Percentiles rank a stretch among this genome's conserved stretches.
phyloP scores from a whole-genome alignment of 192 early-diverging fungal genomes.

The Linnemannia zychae region DNA sequence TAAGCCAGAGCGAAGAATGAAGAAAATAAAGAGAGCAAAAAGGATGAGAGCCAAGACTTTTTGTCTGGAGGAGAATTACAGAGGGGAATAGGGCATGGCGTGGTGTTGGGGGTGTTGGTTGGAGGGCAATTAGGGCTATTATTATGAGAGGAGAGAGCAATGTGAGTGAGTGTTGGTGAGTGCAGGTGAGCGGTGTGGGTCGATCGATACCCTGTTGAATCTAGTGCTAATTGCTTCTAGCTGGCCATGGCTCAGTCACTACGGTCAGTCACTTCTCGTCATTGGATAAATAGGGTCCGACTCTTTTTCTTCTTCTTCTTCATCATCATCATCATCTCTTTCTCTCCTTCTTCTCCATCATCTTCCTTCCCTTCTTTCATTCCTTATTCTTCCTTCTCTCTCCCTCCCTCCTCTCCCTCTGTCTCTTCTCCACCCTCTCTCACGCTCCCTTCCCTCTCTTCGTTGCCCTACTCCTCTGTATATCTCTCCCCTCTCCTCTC shows the following conservation, averaged over 20 bases:
- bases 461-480: neutral
- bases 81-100: neutral
- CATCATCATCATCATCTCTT: neutral
- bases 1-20: neutral
- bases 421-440: neutral
- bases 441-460: neutral
- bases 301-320: neutral
- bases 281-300: neutral
- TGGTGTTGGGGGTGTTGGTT: neutral
- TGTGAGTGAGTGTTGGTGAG: neutral
- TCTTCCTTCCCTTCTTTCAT: constrained; percentile 3
- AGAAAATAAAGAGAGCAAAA: neutral
- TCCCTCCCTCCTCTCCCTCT: neutral
- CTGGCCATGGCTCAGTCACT: neutral
- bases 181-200: neutral
- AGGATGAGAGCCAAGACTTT: neutral
- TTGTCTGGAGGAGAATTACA: neutral
- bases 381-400: neutral
- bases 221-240: too few relatives aligned
- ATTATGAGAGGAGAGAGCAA: neutral
- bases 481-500: neutral
- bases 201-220: neutral
- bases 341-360: neutral
- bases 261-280: neutral
- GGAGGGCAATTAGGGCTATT: neutral